Conservation (phyloP, 2,329 filamentous ascomycete genomes). For the Myotisia sp. region DNA sequence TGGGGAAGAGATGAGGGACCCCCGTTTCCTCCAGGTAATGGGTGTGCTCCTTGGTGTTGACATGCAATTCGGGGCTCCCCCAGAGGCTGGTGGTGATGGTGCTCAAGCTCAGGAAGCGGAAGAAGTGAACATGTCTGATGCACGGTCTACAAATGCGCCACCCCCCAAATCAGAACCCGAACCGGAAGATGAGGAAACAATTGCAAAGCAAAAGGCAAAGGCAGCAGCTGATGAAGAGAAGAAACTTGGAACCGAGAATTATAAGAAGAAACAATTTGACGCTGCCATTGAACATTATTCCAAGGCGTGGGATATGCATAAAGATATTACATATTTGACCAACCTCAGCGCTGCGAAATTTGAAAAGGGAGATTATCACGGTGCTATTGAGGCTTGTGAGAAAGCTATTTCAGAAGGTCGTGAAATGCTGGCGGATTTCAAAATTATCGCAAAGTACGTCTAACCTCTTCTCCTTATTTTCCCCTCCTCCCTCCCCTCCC, state of each 20-base stretch:
- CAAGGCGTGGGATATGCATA: slow-evolving; percentile 86
- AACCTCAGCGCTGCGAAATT: slow-evolving; percentile 89
- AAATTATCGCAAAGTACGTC: slow-evolving; percentile 77
- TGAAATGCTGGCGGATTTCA: slow-evolving; percentile 85
- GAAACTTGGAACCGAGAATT: slow-evolving; percentile 79
- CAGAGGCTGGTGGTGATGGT: slow-evolving; percentile 31
- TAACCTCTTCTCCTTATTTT: background rate
- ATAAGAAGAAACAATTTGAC: slow-evolving; percentile 98
- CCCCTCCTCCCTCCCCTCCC: background rate
- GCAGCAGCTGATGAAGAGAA: slow-evolving; percentile 89
- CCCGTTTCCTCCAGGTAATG: slow-evolving; percentile 83
- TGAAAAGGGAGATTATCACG: slow-evolving; percentile 89
- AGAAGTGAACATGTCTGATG: slow-evolving; percentile 64
- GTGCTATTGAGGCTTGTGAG: slow-evolving; percentile 71
- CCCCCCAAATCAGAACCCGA: slow-evolving; percentile 44
- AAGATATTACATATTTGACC: slow-evolving; percentile 96
- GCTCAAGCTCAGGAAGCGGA: slow-evolving; percentile 37
- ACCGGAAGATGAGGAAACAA: slow-evolving; percentile 65
- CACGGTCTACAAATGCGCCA: slow-evolving; percentile 33
- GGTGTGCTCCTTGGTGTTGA: slow-evolving; percentile 88
- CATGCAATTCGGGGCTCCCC: slow-evolving; percentile 55
- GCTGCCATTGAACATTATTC: slow-evolving; percentile 85
- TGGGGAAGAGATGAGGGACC: slow-evolving; percentile 71
- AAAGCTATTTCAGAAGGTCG: slow-evolving; percentile 84
- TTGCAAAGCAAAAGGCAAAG: slow-evolving; percentile 79